phyloP scores from a whole-genome alignment of 2,329 filamentous ascomycete species.

The Monosporascus sp. region DNA sequence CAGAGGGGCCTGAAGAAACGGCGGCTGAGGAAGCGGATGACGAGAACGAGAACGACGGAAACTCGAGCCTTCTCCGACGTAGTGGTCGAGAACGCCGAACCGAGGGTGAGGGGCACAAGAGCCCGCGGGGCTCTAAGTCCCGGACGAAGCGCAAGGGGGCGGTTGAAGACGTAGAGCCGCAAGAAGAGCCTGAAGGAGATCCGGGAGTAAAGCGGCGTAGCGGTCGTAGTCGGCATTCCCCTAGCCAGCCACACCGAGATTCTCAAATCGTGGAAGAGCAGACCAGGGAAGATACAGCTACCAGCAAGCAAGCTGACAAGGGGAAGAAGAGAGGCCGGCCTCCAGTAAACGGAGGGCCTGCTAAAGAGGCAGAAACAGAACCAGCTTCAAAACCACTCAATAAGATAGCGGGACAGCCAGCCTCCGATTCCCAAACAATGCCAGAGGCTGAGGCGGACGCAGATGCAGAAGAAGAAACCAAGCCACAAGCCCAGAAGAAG shows the following conservation, averaged over 20 bases:
- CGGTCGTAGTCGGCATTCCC: neutral
- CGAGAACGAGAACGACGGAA: conserved; percentile 19
- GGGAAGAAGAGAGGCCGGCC: conserved; percentile 8
- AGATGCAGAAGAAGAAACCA: conserved; percentile 8
- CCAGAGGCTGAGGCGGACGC: conserved; percentile 1
- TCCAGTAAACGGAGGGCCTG: conserved; percentile 1
- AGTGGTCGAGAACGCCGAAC: conserved; percentile 16
- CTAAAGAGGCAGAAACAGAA: neutral
- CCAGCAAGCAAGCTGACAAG: conserved; percentile 3
- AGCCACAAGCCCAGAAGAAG: conserved; percentile 11
- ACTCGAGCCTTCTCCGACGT: conserved; percentile 20
- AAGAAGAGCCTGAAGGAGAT: neutral
- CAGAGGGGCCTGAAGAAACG: conserved; percentile 7
- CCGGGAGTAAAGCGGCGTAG: neutral
- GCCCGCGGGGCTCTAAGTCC: neutral
- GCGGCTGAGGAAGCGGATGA: conserved; percentile 25
- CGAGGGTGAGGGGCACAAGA: neutral
- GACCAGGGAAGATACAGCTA: neutral
- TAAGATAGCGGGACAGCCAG: conserved; percentile 6
- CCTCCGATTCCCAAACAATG: neutral
- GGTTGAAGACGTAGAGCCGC: neutral
- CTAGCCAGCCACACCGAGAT: neutral
- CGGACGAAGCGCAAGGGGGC: conserved; percentile 1
- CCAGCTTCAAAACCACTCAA: neutral
- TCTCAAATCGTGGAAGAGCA: neutral